Evolutionary conservation across 2,329 filamentous ascomycete genomes (phyloP).

Genomic region (Elsinoe necatrix): DNA sequence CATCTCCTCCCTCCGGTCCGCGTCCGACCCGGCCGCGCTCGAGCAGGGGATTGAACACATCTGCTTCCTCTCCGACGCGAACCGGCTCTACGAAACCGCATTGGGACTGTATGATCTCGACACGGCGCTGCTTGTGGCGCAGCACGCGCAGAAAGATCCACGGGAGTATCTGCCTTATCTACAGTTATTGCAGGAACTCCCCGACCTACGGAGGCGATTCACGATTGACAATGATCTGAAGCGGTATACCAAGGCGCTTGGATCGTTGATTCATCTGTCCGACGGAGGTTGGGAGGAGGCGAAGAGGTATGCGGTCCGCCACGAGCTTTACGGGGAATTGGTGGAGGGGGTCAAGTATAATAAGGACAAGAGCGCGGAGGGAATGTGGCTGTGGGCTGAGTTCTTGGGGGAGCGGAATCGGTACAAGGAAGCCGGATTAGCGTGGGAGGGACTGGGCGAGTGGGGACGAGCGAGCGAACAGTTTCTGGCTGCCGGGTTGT

Average conservation of each 20-base stretch:
- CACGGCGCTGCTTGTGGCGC: constrained; percentile 79
- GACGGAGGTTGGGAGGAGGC: constrained; percentile 65
- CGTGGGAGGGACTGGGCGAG: constrained; percentile 77
- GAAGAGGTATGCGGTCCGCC: constrained; percentile 66
- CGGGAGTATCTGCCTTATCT: constrained; percentile 93
- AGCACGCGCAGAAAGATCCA: constrained; percentile 92
- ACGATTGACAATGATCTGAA: constrained; percentile 82
- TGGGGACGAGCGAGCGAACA: constrained; percentile 67
- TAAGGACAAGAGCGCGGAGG: constrained; percentile 51
- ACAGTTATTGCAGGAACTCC: constrained; percentile 70
- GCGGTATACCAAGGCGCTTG: constrained; percentile 66
- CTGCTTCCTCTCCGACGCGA: constrained; percentile 91
- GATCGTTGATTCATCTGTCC: constrained; percentile 60
- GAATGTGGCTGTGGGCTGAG: constrained; percentile 72
- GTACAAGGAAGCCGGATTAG: constrained; percentile 76
- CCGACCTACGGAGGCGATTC: constrained; percentile 63
- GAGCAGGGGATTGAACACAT: constrained; percentile 93
- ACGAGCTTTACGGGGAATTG: constrained; percentile 69
- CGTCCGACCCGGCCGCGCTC: constrained; percentile 60
- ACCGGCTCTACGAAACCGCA: constrained; percentile 81
- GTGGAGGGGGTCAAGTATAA: constrained; percentile 81
- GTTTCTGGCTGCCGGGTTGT: constrained; percentile 77
- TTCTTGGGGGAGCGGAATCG: constrained; percentile 66
- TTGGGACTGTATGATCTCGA: constrained; percentile 88
- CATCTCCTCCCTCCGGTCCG: constrained; percentile 59